Evolutionary conservation across 371 early-diverging fungal genomes (phyloP).

Genomic region (Haplosporangium sp.): DNA sequence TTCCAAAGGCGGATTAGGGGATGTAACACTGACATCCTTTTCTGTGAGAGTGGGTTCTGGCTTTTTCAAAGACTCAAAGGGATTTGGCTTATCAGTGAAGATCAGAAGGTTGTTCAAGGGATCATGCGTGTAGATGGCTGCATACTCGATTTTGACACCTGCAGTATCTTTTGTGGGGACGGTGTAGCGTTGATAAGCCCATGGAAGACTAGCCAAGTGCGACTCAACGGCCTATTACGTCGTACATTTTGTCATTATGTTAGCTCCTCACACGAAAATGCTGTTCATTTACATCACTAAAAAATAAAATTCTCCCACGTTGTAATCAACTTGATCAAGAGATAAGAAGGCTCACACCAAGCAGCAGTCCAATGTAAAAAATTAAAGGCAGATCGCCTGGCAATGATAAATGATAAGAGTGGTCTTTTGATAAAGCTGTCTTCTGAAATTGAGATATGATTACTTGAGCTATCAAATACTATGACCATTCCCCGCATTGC

Average conservation of each 20-base stretch:
- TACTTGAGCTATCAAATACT: too few species aligned
- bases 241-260: background rate
- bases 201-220: slow-evolving; percentile 38
- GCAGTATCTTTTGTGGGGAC: slow-evolving; percentile 23
- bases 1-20: background rate
- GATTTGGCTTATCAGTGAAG: slow-evolving; percentile 71
- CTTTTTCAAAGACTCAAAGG: slow-evolving; percentile 54
- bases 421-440: background rate
- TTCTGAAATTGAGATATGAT: background rate
- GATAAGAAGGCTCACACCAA: slow-evolving; percentile 24
- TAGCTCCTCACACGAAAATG: background rate
- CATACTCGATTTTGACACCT: slow-evolving; percentile 15
- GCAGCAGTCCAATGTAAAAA: slow-evolving; percentile 2
- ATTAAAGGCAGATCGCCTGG: background rate
- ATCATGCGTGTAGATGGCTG: slow-evolving; percentile 74
- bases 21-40: background rate
- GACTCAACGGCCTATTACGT: slow-evolving; percentile 29
- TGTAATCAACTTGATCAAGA: slow-evolving; percentile 1
- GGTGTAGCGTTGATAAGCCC: slow-evolving; percentile 52
- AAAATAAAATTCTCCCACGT: background rate
- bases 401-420: slow-evolving; percentile 16
- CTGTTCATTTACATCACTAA: background rate
- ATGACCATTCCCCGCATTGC: too few species aligned
- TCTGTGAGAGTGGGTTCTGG: slow-evolving; percentile 21
- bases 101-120: slow-evolving; percentile 82